phyloP scores from a whole-genome alignment of 768 basidiomycete species.

The Termitomyces sp. region DNA sequence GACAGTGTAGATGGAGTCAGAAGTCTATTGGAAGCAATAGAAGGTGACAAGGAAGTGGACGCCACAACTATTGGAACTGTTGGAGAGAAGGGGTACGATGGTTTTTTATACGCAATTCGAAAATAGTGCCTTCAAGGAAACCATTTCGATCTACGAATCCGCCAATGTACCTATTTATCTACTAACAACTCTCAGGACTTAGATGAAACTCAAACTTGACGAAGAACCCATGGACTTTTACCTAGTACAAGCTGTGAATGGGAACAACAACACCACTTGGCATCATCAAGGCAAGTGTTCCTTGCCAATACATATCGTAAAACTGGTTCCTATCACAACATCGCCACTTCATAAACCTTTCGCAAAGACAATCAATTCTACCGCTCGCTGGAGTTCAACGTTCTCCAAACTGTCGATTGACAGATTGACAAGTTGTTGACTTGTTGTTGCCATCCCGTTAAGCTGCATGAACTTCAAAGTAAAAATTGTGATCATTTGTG shows the following conservation, averaged over 20 bases:
- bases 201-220: too few relatives aligned
- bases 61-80: slow-evolving; percentile 46
- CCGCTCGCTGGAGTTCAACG: background rate
- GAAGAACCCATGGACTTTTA: too few relatives aligned
- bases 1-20: slow-evolving; percentile 41
- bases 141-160: background rate
- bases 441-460: background rate
- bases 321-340: too few relatives aligned
- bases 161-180: too few relatives aligned
- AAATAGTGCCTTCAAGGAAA: slow-evolving; percentile 19
- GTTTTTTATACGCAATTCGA: slow-evolving; percentile 44
- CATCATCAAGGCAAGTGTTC: too few relatives aligned
- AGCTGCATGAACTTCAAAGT: background rate
- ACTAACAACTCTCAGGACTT: too few relatives aligned
- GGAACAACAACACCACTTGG: too few relatives aligned
- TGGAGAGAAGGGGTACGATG: slow-evolving; percentile 50
- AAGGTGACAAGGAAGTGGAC: slow-evolving; percentile 46
- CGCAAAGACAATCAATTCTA: too few relatives aligned
- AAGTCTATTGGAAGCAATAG: slow-evolving; percentile 36
- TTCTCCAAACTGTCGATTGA: background rate
- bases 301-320: too few relatives aligned
- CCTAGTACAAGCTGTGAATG: too few relatives aligned
- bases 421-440: background rate
- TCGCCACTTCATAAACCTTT: too few relatives aligned
- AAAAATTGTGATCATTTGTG: background rate